Evolutionary conservation across 2,329 filamentous ascomycete genomes (phyloP).

Genomic region (Aspergillus quadricinctus): DNA sequence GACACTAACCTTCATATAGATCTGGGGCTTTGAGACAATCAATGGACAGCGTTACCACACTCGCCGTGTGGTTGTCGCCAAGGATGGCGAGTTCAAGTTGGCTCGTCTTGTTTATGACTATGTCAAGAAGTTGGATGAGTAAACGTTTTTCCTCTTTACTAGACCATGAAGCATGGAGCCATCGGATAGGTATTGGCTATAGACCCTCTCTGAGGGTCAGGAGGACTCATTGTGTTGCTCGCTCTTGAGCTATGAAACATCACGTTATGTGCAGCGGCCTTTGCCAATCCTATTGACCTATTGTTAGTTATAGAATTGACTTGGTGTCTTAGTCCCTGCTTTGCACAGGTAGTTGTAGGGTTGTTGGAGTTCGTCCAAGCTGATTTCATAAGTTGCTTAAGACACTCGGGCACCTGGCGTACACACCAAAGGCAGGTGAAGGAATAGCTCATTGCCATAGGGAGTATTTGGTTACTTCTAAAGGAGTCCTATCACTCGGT

Average conservation of each 20-base stretch:
- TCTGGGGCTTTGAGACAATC: conserved; percentile 45
- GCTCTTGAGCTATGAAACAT: neutral
- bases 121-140: neutral
- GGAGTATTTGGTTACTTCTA: too few relatives aligned
- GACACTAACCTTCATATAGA: conserved; percentile 18
- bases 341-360: neutral
- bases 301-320: neutral
- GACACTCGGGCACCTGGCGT: neutral
- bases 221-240: neutral
- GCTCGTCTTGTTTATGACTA: conserved; percentile 42
- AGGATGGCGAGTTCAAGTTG: conserved; percentile 32
- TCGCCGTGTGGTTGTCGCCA: conserved; percentile 39
- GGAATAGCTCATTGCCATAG: neutral
- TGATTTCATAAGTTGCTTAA: neutral
- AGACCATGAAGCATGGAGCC: neutral
- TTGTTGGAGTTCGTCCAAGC: neutral
- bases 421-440: neutral
- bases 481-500: too few relatives aligned
- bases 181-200: neutral
- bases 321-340: neutral
- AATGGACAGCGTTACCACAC: conserved; percentile 40
- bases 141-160: neutral
- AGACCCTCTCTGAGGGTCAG: neutral
- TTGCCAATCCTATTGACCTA: neutral
- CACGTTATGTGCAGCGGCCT: neutral